These are phyloP conservation scores for Brettanomyces anomalus DNA, from an alignment of 805 yeast genomes.

Conservation along the genomic window DNA sequence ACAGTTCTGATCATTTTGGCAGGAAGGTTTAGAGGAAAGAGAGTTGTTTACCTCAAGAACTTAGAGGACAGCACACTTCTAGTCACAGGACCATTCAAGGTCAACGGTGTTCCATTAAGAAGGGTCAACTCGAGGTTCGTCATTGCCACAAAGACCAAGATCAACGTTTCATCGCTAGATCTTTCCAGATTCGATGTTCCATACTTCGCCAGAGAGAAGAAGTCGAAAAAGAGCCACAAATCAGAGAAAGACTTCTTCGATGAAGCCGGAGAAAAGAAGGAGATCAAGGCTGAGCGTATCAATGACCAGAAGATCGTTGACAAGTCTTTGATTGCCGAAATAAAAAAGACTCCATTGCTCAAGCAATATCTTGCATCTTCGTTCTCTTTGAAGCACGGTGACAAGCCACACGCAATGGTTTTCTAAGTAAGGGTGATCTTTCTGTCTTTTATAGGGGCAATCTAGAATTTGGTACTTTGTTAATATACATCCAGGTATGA, in stretches of 20 bases:
- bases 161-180: slow-evolving; percentile 70
- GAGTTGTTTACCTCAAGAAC: slow-evolving; percentile 95
- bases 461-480: too few species aligned
- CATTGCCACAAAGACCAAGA: slow-evolving; percentile 95
- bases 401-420: slow-evolving; percentile 96
- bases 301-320: slow-evolving; percentile 96
- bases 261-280: slow-evolving; percentile 69
- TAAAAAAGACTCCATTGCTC: slow-evolving; percentile 95
- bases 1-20: slow-evolving; percentile 95
- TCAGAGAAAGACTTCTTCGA: slow-evolving; percentile 90
- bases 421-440: slow-evolving; percentile 46
- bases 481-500: too few species aligned
- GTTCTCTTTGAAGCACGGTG: slow-evolving; percentile 97
- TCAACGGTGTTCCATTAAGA: slow-evolving; percentile 99
- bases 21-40: slow-evolving; percentile 99
- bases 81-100: slow-evolving; percentile 98
- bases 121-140: slow-evolving; percentile 98
- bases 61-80: slow-evolving; percentile 96
- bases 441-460: too few species aligned
- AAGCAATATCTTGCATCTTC: slow-evolving; percentile 93
- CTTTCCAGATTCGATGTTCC: slow-evolving; percentile 87
- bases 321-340: slow-evolving; percentile 83
- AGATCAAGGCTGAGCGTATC: slow-evolving; percentile 86
- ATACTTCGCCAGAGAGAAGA: slow-evolving; percentile 95
- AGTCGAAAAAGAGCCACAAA: slow-evolving; percentile 62